These are phyloP conservation scores for Penicillium manginii DNA, from an alignment of 495 filamentous ascomycete species.

Conservation along the genomic window DNA sequence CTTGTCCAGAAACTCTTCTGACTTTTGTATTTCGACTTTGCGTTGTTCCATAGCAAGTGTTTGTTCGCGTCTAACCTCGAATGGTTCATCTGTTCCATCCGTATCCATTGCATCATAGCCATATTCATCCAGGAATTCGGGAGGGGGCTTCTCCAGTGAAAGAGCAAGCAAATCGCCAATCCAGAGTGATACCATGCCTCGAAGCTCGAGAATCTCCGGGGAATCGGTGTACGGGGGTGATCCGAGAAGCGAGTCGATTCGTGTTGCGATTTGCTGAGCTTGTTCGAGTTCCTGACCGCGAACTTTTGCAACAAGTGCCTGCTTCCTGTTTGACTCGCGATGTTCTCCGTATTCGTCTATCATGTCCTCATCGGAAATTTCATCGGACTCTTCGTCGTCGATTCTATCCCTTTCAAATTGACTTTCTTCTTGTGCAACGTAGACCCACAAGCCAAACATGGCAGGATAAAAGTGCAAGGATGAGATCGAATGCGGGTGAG, in stretches of 20 bases:
- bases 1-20: slow-evolving; percentile 41
- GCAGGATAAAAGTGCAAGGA: slow-evolving; percentile 65
- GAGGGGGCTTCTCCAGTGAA: slow-evolving; percentile 25
- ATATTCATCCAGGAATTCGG: slow-evolving; percentile 14
- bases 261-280: slow-evolving; percentile 59
- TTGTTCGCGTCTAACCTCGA: slow-evolving; percentile 36
- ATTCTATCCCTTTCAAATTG: slow-evolving; percentile 36
- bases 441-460: slow-evolving; percentile 71
- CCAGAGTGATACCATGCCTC: slow-evolving; percentile 71
- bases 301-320: slow-evolving; percentile 28
- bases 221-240: slow-evolving; percentile 67
- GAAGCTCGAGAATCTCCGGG: slow-evolving; percentile 58
- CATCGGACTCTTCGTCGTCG: slow-evolving; percentile 23
- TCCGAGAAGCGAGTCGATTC: slow-evolving; percentile 66
- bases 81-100: slow-evolving; percentile 28
- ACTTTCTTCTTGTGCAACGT: slow-evolving; percentile 57
- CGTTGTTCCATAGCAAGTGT: slow-evolving; percentile 41
- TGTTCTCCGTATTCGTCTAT: slow-evolving; percentile 8
- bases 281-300: slow-evolving; percentile 42
- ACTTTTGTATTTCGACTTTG: slow-evolving; percentile 34
- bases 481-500: slow-evolving; percentile 45
- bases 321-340: slow-evolving; percentile 19
- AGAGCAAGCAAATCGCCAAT: slow-evolving; percentile 61
- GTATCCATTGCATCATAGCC: slow-evolving; percentile 27
- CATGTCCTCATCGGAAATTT: slow-evolving; percentile 35